These are phyloP conservation scores for Cladosporium phlei DNA, from an alignment of 2,329 filamentous ascomycete species.

Conservation along the genomic window DNA sequence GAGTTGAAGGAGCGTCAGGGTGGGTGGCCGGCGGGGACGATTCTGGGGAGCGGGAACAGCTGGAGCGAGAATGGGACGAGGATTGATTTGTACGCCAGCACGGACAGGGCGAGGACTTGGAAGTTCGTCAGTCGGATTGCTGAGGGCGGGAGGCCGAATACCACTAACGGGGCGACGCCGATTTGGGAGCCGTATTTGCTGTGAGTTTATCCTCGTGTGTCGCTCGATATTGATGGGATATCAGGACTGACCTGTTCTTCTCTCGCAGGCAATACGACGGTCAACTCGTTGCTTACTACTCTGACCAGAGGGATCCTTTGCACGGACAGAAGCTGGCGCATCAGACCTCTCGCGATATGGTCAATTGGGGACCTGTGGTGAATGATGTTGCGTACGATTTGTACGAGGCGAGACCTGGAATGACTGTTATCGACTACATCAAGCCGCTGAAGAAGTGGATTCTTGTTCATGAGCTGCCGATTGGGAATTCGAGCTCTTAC, in stretches of 20 bases:
- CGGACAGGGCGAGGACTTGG: slow-evolving; percentile 54
- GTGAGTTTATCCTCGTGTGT: background rate
- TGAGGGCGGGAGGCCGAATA: slow-evolving; percentile 54
- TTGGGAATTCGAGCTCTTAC: slow-evolving; percentile 10
- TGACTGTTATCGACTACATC: slow-evolving; percentile 52
- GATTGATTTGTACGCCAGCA: slow-evolving; percentile 63
- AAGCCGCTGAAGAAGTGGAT: slow-evolving; percentile 15
- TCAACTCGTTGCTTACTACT: slow-evolving; percentile 64
- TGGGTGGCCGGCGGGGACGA: slow-evolving; percentile 14
- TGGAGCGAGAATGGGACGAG: slow-evolving; percentile 15
- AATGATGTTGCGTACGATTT: slow-evolving; percentile 61
- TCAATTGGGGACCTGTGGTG: slow-evolving; percentile 55
- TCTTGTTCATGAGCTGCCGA: slow-evolving; percentile 12
- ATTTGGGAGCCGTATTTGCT: slow-evolving; percentile 69
- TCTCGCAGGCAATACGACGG: slow-evolving; percentile 47
- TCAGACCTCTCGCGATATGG: slow-evolving; percentile 56
- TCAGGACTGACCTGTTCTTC: background rate
- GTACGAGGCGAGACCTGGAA: slow-evolving; percentile 62
- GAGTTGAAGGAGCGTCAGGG: slow-evolving; percentile 11
- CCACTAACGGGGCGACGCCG: slow-evolving; percentile 61
- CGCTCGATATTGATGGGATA: background rate
- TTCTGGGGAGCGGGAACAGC: slow-evolving; percentile 15
- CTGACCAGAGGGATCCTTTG: slow-evolving; percentile 62
- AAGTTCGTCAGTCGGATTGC: slow-evolving; percentile 63
- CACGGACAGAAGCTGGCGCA: slow-evolving; percentile 67